Base-by-base conservation (phyloP, 2,329 filamentous ascomycete species). In the Claviceps fusiformis region DNA sequence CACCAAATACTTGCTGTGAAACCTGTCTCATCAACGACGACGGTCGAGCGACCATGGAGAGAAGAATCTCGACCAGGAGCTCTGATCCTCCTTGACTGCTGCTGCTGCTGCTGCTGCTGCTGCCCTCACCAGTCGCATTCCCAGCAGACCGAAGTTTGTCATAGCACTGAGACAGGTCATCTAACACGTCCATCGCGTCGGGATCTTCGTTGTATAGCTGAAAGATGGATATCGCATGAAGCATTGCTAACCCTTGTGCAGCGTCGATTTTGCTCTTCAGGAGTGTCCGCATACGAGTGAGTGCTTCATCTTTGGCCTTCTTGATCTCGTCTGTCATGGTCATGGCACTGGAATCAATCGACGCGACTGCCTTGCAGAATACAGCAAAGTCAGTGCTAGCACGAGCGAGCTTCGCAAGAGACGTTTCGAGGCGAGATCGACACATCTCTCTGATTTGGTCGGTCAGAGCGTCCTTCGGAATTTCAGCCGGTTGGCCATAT, bases 141-240 rank as follows among this genome's bases (percentile, higher is more conserved):
- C 64, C 65, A 52, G 76, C 65, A 52, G 76, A 73, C 60, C 82
- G 78, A 52, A 86, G 75, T 63, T 82, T 83, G 47, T 86, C 77
- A 57, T 85, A 86, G 67, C 86, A 90, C 57, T 85, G 75, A 60
- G 86, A 80, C n/a, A 96, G 76, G 62, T 96, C 92, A 54, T 87
- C 81, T 9, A 96, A 73, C 58, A 93, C 85, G 51, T 86, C 83
- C 27, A 95, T 79, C 0, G 90, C 88, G 65, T 97, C 93, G 0
- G 86, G 77, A 57, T 95, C 90, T 29, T 89, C 88, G 63, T 92
- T 91, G 71, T 95, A 95, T 9, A 95, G 78, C 67, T 96, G 89
- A 55, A 97, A 76, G 15, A 96, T 80, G 0, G 89, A 86, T 53
- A 96, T 79, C 0, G 89, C 85, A 66, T 95, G 89, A 1, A 97